Evolutionary conservation across 495 filamentous ascomycete species (phyloP).

Genomic region (Geoglossum glabrum): DNA sequence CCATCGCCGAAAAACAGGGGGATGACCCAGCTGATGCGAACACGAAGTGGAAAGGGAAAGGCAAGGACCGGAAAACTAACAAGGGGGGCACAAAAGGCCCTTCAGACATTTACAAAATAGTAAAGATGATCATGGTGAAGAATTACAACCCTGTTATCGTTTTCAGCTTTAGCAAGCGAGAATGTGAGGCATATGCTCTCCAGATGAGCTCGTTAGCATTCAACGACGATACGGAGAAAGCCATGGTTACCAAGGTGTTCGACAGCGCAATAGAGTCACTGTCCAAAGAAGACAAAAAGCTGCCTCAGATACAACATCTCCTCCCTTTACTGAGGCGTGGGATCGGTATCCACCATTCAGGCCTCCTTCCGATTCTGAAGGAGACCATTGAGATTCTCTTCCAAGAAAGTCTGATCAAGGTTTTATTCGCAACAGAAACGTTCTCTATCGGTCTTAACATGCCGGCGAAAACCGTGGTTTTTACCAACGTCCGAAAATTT

Average conservation of each 20-base stretch:
- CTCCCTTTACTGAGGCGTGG: slow-evolving; percentile 75
- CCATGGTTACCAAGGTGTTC: slow-evolving; percentile 87
- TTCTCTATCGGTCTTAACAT: slow-evolving; percentile 98
- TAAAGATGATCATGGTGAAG: slow-evolving; percentile 94
- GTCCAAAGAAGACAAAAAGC: slow-evolving; percentile 69
- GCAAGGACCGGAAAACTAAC: slow-evolving; percentile 76
- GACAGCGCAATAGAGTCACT: slow-evolving; percentile 72
- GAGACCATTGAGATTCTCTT: slow-evolving; percentile 98
- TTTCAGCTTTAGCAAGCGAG: slow-evolving; percentile 96
- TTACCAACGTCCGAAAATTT: slow-evolving; percentile 87
- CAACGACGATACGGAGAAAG: slow-evolving; percentile 91
- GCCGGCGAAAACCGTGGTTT: slow-evolving; percentile 97
- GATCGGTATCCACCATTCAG: slow-evolving; percentile 93
- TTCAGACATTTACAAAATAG: slow-evolving; percentile 87
- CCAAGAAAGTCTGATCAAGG: slow-evolving; percentile 94
- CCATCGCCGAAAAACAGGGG: slow-evolving; percentile 73
- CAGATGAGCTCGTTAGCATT: slow-evolving; percentile 74
- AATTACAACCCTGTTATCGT: slow-evolving; percentile 95
- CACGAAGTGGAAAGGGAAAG: slow-evolving; percentile 62
- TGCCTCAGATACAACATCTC: slow-evolving; percentile 83
- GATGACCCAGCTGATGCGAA: slow-evolving; percentile 59
- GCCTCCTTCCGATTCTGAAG: slow-evolving; percentile 85
- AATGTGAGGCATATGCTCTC: slow-evolving; percentile 73
- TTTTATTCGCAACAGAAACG: slow-evolving; percentile 91
- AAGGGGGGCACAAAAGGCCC: slow-evolving; percentile 60